phyloP scores from a whole-genome alignment of 441 rosid genomes.

The Adansonia madagascariensis region DNA sequence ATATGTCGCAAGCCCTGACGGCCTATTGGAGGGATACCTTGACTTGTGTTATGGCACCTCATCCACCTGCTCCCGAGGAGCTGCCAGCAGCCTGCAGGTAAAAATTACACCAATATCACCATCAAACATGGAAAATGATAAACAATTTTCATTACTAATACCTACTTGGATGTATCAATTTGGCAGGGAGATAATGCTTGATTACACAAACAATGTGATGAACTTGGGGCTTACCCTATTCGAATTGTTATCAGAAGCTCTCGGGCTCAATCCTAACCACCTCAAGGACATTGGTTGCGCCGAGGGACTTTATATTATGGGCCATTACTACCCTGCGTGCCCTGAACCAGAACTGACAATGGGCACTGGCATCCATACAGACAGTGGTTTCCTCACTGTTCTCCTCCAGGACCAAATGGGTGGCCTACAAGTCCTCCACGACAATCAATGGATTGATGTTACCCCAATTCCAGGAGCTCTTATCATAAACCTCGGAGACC shows the following conservation, averaged over 20 bases:
- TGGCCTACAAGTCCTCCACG: slow-evolving; percentile 60
- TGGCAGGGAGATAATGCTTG: slow-evolving; percentile 32
- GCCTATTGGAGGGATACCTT: slow-evolving; percentile 48
- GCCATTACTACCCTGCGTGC: slow-evolving; percentile 44
- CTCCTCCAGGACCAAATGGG: slow-evolving; percentile 64
- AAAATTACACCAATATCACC: no score
- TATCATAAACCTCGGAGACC: slow-evolving; percentile 51
- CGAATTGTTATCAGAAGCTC: slow-evolving; percentile 40
- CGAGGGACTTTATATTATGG: slow-evolving; percentile 19
- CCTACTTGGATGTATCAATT: no score
- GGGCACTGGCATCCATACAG: slow-evolving; percentile 51
- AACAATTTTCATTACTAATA: no score
- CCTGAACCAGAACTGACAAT: slow-evolving; percentile 57
- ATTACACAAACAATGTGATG: slow-evolving; percentile 32
- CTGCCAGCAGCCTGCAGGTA: slow-evolving; percentile 37
- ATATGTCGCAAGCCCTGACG: slow-evolving; percentile 24
- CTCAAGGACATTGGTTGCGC: slow-evolving; percentile 38
- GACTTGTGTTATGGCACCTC: slow-evolving; percentile 38
- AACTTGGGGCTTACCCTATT: slow-evolving; percentile 14
- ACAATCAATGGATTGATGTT: slow-evolving; percentile 53
- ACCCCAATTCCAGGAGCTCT: slow-evolving; percentile 46
- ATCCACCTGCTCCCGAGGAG: slow-evolving; percentile 36
- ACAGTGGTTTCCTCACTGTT: slow-evolving; percentile 51
- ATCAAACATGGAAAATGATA: no score
- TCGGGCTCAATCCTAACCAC: slow-evolving; percentile 33